A percentile compares a stretch with the other conserved stretches of the same genome.
Evolutionary conservation across 805 yeast genomes (phyloP).

Genomic region (Saccharomycopsis javanensis): DNA sequence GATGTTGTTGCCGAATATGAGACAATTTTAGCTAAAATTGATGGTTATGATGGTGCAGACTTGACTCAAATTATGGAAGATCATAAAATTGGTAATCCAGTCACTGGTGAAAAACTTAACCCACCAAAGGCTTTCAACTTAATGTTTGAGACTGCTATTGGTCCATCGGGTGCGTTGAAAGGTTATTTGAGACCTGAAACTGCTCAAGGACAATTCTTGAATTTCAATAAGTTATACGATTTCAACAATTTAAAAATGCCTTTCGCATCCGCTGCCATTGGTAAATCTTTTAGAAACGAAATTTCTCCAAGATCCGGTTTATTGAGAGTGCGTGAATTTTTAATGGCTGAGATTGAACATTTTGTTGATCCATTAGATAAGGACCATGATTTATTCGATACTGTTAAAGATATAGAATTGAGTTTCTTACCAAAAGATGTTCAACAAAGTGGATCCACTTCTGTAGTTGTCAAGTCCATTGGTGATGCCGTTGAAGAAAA

Average conservation of each 20-base stretch:
- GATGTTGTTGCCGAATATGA: constrained; percentile 72
- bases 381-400: constrained; percentile 68
- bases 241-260: constrained; percentile 96
- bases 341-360: constrained; percentile 99
- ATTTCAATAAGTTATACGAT: constrained; percentile 87
- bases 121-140: constrained; percentile 92
- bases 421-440: constrained; percentile 76
- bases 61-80: constrained; percentile 81
- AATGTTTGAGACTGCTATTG: constrained; percentile 98
- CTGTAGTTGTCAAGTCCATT: constrained; percentile 50
- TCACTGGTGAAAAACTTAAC: constrained; percentile 74
- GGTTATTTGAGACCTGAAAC: constrained; percentile 98
- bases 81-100: constrained; percentile 84
- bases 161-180: constrained; percentile 93
- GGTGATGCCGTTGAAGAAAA: constrained; percentile 87
- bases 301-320: constrained; percentile 97
- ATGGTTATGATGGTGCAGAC: constrained; percentile 88
- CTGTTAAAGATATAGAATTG: constrained; percentile 63
- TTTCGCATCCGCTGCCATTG: constrained; percentile 98
- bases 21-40: constrained; percentile 81
- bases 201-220: constrained; percentile 98
- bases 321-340: constrained; percentile 94
- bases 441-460: constrained; percentile 79
- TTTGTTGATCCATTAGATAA: constrained; percentile 91
- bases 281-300: constrained; percentile 98